Evolutionary conservation across 768 basidiomycete genomes (phyloP), one percentile per base, ranked within the genome.

Genomic region (Hypsizygus marmoreus): DNA sequence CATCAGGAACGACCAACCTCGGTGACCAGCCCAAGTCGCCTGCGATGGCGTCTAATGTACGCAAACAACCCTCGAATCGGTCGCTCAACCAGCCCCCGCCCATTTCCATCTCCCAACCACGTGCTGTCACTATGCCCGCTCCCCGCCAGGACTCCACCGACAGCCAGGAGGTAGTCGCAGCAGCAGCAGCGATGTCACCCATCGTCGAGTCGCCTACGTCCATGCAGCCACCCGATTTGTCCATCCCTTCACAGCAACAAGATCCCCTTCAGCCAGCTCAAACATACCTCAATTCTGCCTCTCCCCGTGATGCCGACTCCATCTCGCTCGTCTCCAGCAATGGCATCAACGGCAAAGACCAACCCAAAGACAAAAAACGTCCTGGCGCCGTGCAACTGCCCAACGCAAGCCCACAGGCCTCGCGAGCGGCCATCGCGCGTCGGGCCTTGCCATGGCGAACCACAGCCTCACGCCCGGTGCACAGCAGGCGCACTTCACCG

Each of bases 381-480:
- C 67, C 73, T 78, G 77, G 75, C 60, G 66, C 26, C 65, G 72
- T 30, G 50, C 65, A 4, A 64, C 72, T 2, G 67, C 62, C 36
- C 64, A 66, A 26, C 66, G 70, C 28, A 81, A 79, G 56, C 76
- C 80, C 2, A 74, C 78, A 0, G 79, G 81, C 17, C 73, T 87
- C n/a, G 85, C 86, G 4, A 74, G 76, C 40, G 86, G 84, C 1
- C 73, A 86, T 39, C 83, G 85, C 1, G 80, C 82, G 2, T 81
- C 81, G 13, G 81, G 84, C 13, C 66, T 84, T 23, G 77, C 82
- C 35, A 86, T 88, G 77, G 79, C 81, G 9, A 79, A 81, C 51
- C 69, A 80, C 0, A 70, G 70, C 1, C 61, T 81, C 43, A 71
- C 73, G n/a, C n/a, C n/a, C 2, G 65, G 76, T 4, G 75, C 77